Evolutionary conservation across 1,284 basidiomycete genomes (phyloP).

Genomic region (Pascua sp.): DNA sequence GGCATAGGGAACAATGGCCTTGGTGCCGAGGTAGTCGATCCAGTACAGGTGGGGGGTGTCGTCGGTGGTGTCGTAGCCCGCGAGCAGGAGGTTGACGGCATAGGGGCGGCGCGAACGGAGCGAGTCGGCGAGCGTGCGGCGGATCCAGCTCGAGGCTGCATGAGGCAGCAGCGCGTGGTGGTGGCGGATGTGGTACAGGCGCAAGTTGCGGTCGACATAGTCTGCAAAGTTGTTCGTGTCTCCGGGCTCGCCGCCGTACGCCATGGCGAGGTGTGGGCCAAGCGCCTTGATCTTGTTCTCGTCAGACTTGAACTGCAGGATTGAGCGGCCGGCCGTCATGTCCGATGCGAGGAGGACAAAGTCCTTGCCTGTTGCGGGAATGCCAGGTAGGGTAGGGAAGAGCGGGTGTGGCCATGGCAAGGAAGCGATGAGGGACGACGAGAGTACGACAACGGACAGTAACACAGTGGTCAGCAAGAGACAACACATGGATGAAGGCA

Average conservation of each 20-base stretch:
- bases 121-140: slow-evolving; percentile 81
- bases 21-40: slow-evolving; percentile 24
- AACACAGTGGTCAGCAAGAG: slow-evolving; percentile 1
- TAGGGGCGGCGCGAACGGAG: slow-evolving; percentile 85
- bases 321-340: slow-evolving; percentile 78
- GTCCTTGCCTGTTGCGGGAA: slow-evolving; percentile 77
- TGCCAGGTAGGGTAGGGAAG: neutral
- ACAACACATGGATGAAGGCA: too few species aligned
- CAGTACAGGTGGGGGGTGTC: slow-evolving; percentile 59
- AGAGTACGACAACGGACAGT: neutral
- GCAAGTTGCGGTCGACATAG: slow-evolving; percentile 90
- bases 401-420: neutral
- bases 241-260: slow-evolving; percentile 90
- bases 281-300: slow-evolving; percentile 96
- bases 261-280: slow-evolving; percentile 89
- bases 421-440: neutral
- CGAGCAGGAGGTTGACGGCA: slow-evolving; percentile 86
- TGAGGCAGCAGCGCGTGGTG: slow-evolving; percentile 80
- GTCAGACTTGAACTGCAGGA: slow-evolving; percentile 96
- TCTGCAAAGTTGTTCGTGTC: slow-evolving; percentile 97
- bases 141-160: slow-evolving; percentile 91
- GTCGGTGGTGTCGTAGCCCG: slow-evolving; percentile 75
- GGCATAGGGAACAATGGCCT: slow-evolving; percentile 70
- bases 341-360: slow-evolving; percentile 90
- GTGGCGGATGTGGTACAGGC: slow-evolving; percentile 87